Evolutionary conservation across 768 basidiomycete species (phyloP), one percentile per base, ranked within the genome.

Genomic region (Pilatotrama ljubarskyi): DNA sequence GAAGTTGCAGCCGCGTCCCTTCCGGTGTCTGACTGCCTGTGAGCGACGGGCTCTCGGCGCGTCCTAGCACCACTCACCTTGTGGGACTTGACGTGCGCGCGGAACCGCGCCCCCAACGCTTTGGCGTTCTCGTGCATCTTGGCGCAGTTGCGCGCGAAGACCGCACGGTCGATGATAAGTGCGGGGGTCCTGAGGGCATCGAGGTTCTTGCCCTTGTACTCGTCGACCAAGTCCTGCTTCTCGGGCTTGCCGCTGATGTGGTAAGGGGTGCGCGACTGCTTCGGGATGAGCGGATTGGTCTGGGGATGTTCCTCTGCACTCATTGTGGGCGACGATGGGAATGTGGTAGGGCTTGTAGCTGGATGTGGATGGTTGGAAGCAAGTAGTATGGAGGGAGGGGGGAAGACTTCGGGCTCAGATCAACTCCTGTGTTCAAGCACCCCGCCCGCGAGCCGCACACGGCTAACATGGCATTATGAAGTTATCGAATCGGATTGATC

Each of bases 71-170:
- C 20, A 41, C 68, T 25, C 69, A 86, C 88, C 80, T 91, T 91
- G 70, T 91, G 89, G 0, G 88, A 90, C 75, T 95, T 95, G 52
- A 95, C 80, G 72, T 95, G 93, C 4, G 87, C 90, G 48, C 93
- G 79, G 72, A 95, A 94, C 9, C 68, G 76, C 15, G 89, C 85
- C 2, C 85, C 86, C 81, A 87, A 88, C 25, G 79, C 77, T 55
- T 78, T 78, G 14, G 89, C 84, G 41, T 83, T 85, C 49, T 76
- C 70, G 64, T 89, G 87, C 87, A 95, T 92, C 58, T 71, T 75
- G 11, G 80, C 80, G 71, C 91, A 93, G 70, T 95, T 95, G 29
- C 79, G 72, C 36, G 82, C 82, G 71, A 94, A 93, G 9, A 85
- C 63, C 9, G 81, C 78, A 24, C 88, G 82, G 74, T 95, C 90